Evolutionary conservation across 306 rosid species (phyloP).

Genomic region (Astragalus membranaceus): DNA sequence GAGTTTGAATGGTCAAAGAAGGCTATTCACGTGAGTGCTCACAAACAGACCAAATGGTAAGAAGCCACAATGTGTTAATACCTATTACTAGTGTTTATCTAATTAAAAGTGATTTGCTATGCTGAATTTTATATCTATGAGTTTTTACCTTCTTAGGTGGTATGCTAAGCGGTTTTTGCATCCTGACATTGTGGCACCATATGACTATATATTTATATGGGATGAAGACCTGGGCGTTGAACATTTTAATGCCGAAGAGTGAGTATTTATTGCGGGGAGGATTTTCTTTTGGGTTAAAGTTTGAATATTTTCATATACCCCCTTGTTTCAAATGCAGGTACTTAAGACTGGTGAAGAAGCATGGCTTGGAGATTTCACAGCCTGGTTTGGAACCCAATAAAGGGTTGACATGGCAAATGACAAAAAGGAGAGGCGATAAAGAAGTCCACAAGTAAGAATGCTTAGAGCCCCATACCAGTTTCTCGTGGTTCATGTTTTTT

Average conservation of each 20-base stretch:
- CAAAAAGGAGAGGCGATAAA: slow-evolving; percentile 76
- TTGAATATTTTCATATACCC: not conserved
- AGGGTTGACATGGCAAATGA: slow-evolving; percentile 97
- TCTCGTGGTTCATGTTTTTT: not conserved
- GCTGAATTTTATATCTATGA: not conserved
- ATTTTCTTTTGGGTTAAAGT: not conserved
- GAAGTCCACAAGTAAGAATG: slow-evolving; percentile 94
- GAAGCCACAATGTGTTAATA: not conserved
- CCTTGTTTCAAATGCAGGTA: slow-evolving; percentile 43
- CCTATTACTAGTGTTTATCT: not conserved
- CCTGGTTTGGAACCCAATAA: slow-evolving; percentile 91
- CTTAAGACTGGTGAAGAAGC: slow-evolving; percentile 77
- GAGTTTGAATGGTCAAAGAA: slow-evolving; percentile 89
- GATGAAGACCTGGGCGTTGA: slow-evolving; percentile 98
- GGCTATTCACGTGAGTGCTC: slow-evolving; percentile 90
- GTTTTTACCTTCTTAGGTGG: slow-evolving; percentile 58
- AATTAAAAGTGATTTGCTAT: not conserved
- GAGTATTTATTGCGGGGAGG: slow-evolving; percentile 34
- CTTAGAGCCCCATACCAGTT: not conserved
- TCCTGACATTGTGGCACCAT: slow-evolving; percentile 96
- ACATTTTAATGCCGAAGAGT: slow-evolving; percentile 91
- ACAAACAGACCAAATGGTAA: slow-evolving; percentile 93
- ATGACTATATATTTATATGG: slow-evolving; percentile 96
- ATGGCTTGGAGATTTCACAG: slow-evolving; percentile 95
- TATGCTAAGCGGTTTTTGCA: slow-evolving; percentile 96